phyloP scores from a whole-genome alignment of 1,139 yeast species.

The Sugiyamaella novakii region DNA sequence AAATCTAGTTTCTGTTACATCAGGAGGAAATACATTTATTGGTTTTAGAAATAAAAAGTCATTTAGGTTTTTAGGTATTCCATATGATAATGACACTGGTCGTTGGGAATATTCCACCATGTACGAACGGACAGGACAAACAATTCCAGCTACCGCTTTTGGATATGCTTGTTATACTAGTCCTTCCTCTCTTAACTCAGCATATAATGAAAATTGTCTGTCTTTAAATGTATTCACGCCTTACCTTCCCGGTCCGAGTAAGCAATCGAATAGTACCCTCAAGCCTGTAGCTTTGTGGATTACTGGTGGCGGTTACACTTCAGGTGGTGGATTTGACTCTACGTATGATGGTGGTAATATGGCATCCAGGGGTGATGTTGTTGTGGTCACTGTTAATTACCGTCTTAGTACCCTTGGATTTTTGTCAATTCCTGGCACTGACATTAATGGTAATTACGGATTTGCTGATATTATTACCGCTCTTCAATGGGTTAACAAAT shows the following conservation, averaged over 20 bases:
- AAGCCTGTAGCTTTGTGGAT: constrained; percentile 42
- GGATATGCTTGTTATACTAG: constrained; percentile 21
- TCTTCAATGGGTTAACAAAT: constrained; percentile 45
- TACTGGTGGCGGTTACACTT: constrained; percentile 42
- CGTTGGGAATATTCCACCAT: constrained; percentile 24
- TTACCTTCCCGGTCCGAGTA: constrained; percentile 17
- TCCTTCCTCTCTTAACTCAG: constrained; percentile 6
- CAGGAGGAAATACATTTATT: not conserved
- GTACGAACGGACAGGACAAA: constrained; percentile 2
- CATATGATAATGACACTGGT: constrained; percentile 33
- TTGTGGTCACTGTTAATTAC: constrained; percentile 43
- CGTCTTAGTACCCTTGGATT: constrained; percentile 42
- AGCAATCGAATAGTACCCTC: too few species aligned
- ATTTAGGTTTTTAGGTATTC: constrained; percentile 24
- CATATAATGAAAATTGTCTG: constrained; percentile 30
- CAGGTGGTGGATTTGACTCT: constrained; percentile 14
- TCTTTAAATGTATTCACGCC: constrained; percentile 30
- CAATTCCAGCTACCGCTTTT: constrained; percentile 21
- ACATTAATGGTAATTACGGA: constrained; percentile 39
- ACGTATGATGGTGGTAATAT: constrained; percentile 29
- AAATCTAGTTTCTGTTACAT: constrained; percentile 2
- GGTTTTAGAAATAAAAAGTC: constrained; percentile 14
- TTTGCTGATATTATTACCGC: constrained; percentile 43
- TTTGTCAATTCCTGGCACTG: constrained; percentile 33
- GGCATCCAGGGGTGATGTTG: constrained; percentile 26